A percentile compares a stretch with the other conserved stretches of the same genome.
These are phyloP conservation scores for Athelia psychrophila DNA, from an alignment of 1,284 basidiomycete genomes.

Conservation along the genomic window DNA sequence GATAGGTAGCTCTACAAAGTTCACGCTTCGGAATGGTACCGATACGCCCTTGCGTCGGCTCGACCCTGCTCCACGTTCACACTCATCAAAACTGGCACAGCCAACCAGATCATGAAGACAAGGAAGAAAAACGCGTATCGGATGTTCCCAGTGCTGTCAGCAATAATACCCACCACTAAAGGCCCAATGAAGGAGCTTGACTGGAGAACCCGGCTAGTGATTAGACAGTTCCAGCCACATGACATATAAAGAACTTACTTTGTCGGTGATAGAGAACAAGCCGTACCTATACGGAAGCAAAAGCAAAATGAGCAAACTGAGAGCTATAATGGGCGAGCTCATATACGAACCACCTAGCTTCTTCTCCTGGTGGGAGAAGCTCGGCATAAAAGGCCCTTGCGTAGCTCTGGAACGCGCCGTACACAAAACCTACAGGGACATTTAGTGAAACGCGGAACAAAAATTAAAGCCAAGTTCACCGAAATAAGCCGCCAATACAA, in stretches of 20 bases:
- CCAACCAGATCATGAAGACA: slow-evolving; percentile 72
- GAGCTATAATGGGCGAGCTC: not conserved
- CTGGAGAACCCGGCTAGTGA: slow-evolving; percentile 30
- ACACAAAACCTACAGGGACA: slow-evolving; percentile 47
- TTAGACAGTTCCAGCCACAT: not conserved
- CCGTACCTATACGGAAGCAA: slow-evolving; percentile 45
- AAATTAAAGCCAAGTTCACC: slow-evolving; percentile 37
- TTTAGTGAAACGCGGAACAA: not conserved
- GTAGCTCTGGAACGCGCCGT: slow-evolving; percentile 80
- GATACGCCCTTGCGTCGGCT: slow-evolving; percentile 61
- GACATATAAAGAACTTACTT: slow-evolving; percentile 39
- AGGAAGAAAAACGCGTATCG: slow-evolving; percentile 89
- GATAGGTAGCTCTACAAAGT: too few relatives aligned
- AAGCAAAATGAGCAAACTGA: not conserved
- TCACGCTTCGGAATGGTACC: slow-evolving; percentile 10
- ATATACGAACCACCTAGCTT: slow-evolving; percentile 63
- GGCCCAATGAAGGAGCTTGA: slow-evolving; percentile 90
- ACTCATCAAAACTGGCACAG: slow-evolving; percentile 70
- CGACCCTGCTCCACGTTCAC: slow-evolving; percentile 72
- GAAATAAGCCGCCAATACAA: slow-evolving; percentile 77
- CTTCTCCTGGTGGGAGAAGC: slow-evolving; percentile 74
- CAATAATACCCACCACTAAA: slow-evolving; percentile 80
- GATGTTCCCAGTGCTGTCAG: slow-evolving; percentile 86
- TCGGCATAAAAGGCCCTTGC: slow-evolving; percentile 79
- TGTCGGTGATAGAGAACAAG: slow-evolving; percentile 87